phyloP scores from a whole-genome alignment of 2,329 filamentous ascomycete genomes.

The Cytospora schulzeri region DNA sequence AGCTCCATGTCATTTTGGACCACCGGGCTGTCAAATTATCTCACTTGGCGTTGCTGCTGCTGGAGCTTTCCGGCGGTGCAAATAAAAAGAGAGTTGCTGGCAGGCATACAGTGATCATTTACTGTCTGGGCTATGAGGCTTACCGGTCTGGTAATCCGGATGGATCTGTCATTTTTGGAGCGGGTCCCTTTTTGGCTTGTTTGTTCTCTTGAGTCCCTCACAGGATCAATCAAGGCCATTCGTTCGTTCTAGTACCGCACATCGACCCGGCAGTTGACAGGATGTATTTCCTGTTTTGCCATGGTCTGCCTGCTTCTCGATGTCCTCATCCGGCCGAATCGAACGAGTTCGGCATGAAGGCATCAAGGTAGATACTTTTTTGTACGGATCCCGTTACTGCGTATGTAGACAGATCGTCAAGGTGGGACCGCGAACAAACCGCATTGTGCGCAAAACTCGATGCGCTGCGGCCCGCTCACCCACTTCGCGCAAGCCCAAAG shows the following conservation, averaged over 20 bases:
- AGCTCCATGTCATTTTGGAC: neutral
- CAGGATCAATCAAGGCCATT: neutral
- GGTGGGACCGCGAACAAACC: constrained; percentile 13
- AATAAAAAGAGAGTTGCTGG: neutral
- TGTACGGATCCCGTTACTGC: neutral
- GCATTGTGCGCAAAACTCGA: constrained; percentile 22
- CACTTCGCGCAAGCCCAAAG: constrained; percentile 9
- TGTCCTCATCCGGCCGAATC: neutral
- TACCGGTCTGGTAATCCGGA: constrained; percentile 8
- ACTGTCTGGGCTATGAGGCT: constrained; percentile 12
- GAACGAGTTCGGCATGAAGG: neutral
- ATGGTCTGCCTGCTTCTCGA: neutral
- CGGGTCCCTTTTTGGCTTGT: neutral
- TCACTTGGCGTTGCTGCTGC: constrained; percentile 16
- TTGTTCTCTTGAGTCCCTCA: neutral
- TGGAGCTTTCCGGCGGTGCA: constrained; percentile 18
- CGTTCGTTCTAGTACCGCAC: neutral
- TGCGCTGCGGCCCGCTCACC: constrained; percentile 17
- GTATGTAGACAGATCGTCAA: constrained; percentile 3
- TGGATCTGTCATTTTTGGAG: constrained; percentile 2
- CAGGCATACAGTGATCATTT: neutral
- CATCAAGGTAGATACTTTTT: neutral
- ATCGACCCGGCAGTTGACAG: neutral
- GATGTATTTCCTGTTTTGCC: neutral
- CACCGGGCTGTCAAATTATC: constrained; percentile 8